A percentile compares a stretch with the other conserved stretches of the same genome.
phyloP scores from a whole-genome alignment of 495 filamentous ascomycete species.

The Aspergillus sclerotiicarbonarius region DNA sequence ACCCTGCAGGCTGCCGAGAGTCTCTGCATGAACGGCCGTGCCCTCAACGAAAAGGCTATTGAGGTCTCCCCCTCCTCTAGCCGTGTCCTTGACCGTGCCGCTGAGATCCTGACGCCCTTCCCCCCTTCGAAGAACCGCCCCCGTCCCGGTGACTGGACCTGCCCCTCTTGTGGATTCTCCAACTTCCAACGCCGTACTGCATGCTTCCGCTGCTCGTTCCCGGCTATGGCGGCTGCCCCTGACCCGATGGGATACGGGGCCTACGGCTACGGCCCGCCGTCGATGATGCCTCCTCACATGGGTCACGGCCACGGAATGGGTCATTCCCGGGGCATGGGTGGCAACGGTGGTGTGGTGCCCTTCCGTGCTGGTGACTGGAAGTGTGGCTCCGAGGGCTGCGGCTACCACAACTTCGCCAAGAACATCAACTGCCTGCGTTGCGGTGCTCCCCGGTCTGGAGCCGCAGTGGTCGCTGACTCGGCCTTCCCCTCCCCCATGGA shows the following conservation, averaged over 20 bases:
- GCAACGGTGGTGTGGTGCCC: constrained; percentile 83
- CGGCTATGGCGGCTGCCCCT: constrained; percentile 77
- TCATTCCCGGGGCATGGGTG: constrained; percentile 69
- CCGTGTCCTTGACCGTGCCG: constrained; percentile 89
- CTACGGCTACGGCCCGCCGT: constrained; percentile 73
- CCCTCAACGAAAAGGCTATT: constrained; percentile 97
- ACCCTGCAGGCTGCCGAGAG: constrained; percentile 78
- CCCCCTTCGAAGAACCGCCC: constrained; percentile 98
- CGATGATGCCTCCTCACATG: constrained; percentile 83
- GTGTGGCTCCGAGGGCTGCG: constrained; percentile 95
- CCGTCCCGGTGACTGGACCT: constrained; percentile 97
- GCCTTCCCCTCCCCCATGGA: constrained; percentile 92
- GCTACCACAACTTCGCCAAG: constrained; percentile 99
- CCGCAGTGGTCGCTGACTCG: constrained; percentile 90
- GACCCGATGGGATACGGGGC: constrained; percentile 69
- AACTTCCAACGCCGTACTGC: constrained; percentile 97
- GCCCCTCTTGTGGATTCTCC: constrained; percentile 78
- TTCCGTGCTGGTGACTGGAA: constrained; percentile 99
- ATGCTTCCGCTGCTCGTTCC: constrained; percentile 98
- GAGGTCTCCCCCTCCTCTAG: constrained; percentile 97
- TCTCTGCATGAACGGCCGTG: constrained; percentile 97
- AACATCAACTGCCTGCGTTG: constrained; percentile 97
- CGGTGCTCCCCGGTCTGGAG: constrained; percentile 88
- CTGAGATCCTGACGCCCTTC: constrained; percentile 93
- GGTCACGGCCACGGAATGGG: constrained; percentile 71